Percentiles rank a stretch among this genome's conserved stretches.
Conservation (phyloP, 345 rosid species). For the Schrenkiella parvula region DNA sequence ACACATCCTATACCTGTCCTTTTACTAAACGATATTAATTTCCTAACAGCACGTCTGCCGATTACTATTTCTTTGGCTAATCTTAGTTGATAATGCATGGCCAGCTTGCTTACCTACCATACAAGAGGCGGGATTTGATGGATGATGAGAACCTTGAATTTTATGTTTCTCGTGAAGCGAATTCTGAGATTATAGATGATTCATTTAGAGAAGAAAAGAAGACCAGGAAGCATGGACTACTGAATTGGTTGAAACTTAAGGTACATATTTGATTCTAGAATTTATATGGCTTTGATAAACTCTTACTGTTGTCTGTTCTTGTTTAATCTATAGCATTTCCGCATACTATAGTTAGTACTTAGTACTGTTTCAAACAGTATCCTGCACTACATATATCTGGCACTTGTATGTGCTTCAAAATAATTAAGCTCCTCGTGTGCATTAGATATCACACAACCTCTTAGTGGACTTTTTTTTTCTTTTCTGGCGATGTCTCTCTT, state of each 20-base stretch:
- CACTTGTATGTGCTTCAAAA: neutral
- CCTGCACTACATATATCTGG: neutral
- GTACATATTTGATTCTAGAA: slow-evolving; percentile 35
- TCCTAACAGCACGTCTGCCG: neutral
- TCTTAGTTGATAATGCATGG: slow-evolving; percentile 28
- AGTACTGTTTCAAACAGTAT: neutral
- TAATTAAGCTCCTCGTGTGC: neutral
- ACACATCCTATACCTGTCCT: slow-evolving; percentile 2
- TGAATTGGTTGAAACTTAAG: slow-evolving; percentile 89
- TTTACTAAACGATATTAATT: neutral
- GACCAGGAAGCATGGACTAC: slow-evolving; percentile 78
- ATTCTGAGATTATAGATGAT: slow-evolving; percentile 55
- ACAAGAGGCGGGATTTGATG: slow-evolving; percentile 88
- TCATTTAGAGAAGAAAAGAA: slow-evolving; percentile 75
- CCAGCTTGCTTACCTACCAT: slow-evolving; percentile 95
- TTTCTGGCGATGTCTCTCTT: neutral
- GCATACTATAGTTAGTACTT: neutral
- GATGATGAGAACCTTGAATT: slow-evolving; percentile 82
- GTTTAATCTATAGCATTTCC: neutral
- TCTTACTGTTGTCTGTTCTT: neutral
- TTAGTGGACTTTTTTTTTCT: neutral
- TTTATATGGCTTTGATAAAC: slow-evolving; percentile 18
- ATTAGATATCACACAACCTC: neutral
- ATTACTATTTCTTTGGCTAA: slow-evolving; percentile 23
- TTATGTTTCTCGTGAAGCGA: slow-evolving; percentile 68